Percentiles rank a stretch among this genome's conserved stretches.
Conservation (phyloP, 305 asterid genomes). For the Solanum chacoense region DNA sequence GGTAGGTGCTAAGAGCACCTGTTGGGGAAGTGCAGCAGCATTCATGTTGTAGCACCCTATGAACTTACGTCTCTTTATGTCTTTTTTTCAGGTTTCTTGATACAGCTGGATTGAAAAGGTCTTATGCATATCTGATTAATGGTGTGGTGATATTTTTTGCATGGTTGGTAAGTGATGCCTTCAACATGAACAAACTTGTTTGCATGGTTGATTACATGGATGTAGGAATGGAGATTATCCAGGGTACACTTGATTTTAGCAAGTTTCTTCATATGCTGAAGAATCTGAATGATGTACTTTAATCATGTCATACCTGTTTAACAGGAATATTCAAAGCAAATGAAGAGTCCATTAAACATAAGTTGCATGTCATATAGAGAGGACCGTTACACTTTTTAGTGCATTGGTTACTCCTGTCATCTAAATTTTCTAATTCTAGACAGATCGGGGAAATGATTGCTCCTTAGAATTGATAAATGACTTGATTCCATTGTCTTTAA, state of each 20-base stretch:
- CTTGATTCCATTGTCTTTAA: background rate
- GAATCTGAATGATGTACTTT: background rate
- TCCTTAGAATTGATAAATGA: background rate
- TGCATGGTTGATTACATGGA: background rate
- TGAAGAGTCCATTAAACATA: background rate
- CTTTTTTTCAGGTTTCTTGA: slow-evolving; percentile 71
- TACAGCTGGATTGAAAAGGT: slow-evolving; percentile 76
- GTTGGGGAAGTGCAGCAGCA: background rate
- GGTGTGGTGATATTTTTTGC: slow-evolving; percentile 74
- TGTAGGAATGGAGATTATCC: background rate
- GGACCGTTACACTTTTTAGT: background rate
- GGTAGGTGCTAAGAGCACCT: slow-evolving; percentile 33
- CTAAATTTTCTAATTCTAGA: background rate
- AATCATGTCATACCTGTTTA: background rate
- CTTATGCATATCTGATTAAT: slow-evolving; percentile 59
- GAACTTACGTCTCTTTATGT: slow-evolving; percentile 14
- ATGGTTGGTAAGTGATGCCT: slow-evolving; percentile 65
- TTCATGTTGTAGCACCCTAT: background rate
- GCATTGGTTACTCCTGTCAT: background rate
- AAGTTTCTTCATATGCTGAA: background rate
- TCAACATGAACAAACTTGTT: background rate
- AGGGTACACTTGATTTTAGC: background rate
- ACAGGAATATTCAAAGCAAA: background rate
- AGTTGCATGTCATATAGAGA: background rate
- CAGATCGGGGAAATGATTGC: background rate